phyloP scores from a whole-genome alignment of 331 rosid species.

The Erythrophleum ivorense region DNA sequence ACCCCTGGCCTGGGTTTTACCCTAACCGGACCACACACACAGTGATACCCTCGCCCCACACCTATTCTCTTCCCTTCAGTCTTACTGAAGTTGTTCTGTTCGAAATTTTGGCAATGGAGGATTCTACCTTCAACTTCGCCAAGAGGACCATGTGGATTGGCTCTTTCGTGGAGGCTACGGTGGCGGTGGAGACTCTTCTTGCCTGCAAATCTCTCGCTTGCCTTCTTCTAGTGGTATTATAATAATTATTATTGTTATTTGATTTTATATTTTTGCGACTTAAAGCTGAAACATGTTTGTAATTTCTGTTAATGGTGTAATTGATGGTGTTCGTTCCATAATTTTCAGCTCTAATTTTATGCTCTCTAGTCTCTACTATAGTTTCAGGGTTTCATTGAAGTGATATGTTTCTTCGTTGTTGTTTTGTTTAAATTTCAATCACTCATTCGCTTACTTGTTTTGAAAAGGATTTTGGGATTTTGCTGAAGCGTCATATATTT shows the following conservation, averaged over 20 bases:
- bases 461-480: not conserved
- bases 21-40: slow-evolving; percentile 45
- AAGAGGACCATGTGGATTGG: slow-evolving; percentile 34
- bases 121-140: slow-evolving; percentile 36
- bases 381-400: not conserved
- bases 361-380: not conserved
- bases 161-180: slow-evolving; percentile 53
- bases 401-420: not conserved
- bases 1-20: slow-evolving; percentile 6
- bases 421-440: not conserved
- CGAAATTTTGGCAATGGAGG: slow-evolving; percentile 49
- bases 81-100: slow-evolving; percentile 3
- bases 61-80: slow-evolving; percentile 12
- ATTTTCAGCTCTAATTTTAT: not conserved
- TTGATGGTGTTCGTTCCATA: not conserved
- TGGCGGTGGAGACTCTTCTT: slow-evolving; percentile 53
- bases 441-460: not conserved
- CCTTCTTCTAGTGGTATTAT: slow-evolving; percentile 58
- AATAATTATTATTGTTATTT: not conserved
- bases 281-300: not conserved
- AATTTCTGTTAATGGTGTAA: not conserved
- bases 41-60: slow-evolving; percentile 41
- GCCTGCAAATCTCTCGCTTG: slow-evolving; percentile 60
- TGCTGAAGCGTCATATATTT: not conserved
- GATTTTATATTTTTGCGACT: not conserved